phyloP scores from a whole-genome alignment of 2,329 filamentous ascomycete species.

The Alternaria viburni region DNA sequence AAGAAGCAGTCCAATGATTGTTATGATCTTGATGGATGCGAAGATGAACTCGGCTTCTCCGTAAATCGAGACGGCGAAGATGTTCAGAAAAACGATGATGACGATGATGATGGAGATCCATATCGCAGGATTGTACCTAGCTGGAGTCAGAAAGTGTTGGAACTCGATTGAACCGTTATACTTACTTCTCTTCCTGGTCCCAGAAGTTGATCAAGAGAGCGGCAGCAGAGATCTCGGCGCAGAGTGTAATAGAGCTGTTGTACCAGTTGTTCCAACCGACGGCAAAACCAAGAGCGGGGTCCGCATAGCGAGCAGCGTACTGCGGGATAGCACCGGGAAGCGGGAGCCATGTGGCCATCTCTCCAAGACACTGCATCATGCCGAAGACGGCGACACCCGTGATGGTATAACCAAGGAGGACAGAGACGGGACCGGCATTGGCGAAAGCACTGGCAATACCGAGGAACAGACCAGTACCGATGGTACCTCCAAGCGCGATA shows the following conservation, averaged over 20 bases:
- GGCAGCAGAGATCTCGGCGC: slow-evolving; percentile 46
- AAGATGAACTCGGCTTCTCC: slow-evolving; percentile 58
- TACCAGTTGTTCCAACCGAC: slow-evolving; percentile 39
- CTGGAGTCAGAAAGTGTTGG: not conserved
- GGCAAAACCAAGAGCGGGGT: slow-evolving; percentile 51
- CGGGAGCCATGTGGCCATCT: slow-evolving; percentile 52
- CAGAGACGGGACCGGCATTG: slow-evolving; percentile 42
- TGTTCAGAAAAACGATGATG: slow-evolving; percentile 43
- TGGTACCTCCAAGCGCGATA: slow-evolving; percentile 66
- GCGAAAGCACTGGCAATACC: slow-evolving; percentile 44
- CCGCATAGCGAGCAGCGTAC: slow-evolving; percentile 52
- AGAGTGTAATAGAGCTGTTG: slow-evolving; percentile 43
- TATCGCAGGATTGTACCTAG: slow-evolving; percentile 26
- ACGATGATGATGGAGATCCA: slow-evolving; percentile 47
- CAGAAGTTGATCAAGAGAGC: slow-evolving; percentile 43
- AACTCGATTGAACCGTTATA: not conserved
- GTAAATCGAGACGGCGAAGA: slow-evolving; percentile 46
- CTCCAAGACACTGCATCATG: slow-evolving; percentile 53
- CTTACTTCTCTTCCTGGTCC: slow-evolving; percentile 36
- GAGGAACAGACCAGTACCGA: slow-evolving; percentile 49
- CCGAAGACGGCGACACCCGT: slow-evolving; percentile 44
- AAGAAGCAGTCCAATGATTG: slow-evolving; percentile 42
- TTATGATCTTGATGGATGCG: slow-evolving; percentile 57
- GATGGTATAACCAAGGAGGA: slow-evolving; percentile 46
- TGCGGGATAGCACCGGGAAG: slow-evolving; percentile 48